A percentile compares a stretch with the other conserved stretches of the same genome.
Conservation (phyloP, 2,329 filamentous ascomycete genomes). For the Diatrype stigma region DNA sequence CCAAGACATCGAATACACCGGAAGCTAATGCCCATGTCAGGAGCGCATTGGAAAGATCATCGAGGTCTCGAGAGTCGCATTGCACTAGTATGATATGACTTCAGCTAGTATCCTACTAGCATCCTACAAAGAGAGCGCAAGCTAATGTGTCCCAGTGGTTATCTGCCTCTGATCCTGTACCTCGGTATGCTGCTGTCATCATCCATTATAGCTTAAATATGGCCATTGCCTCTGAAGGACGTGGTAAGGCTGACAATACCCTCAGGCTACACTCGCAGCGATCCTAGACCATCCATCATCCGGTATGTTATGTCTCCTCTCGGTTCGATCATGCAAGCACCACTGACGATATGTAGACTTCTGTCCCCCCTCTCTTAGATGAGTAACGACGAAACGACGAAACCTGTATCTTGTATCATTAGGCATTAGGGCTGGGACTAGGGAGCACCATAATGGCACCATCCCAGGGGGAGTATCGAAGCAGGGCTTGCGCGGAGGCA, state of each 20-base stretch:
- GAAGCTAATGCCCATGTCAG: constrained; percentile 41
- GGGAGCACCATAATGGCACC: constrained; percentile 4
- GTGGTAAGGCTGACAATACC: constrained; percentile 8
- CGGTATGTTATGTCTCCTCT: constrained; percentile 36
- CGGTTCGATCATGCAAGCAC: too few relatives aligned
- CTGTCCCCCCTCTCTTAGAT: constrained; percentile 60
- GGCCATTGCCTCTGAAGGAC: neutral
- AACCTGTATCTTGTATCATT: constrained; percentile 11
- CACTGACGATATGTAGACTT: constrained; percentile 41
- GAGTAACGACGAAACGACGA: neutral
- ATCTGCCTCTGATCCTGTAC: constrained; percentile 94
- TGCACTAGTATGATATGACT: constrained; percentile 77
- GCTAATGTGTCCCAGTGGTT: constrained; percentile 64
- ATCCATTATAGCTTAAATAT: constrained; percentile 3
- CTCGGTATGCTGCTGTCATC: constrained; percentile 60
- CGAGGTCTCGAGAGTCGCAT: constrained; percentile 85
- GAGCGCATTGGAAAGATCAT: constrained; percentile 98
- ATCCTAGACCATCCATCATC: constrained; percentile 74
- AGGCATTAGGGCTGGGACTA: constrained; percentile 3
- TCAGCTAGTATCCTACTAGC: neutral
- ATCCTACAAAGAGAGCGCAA: neutral
- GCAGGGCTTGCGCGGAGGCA: constrained; percentile 9
- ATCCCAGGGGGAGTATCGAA: constrained; percentile 3
- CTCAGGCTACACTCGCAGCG: constrained; percentile 86
- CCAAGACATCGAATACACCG: neutral